A percentile compares a stretch with the other conserved stretches of the same genome.
Evolutionary conservation across 2,329 filamentous ascomycete species (phyloP).

Genomic region (Sporothrix inflata): DNA sequence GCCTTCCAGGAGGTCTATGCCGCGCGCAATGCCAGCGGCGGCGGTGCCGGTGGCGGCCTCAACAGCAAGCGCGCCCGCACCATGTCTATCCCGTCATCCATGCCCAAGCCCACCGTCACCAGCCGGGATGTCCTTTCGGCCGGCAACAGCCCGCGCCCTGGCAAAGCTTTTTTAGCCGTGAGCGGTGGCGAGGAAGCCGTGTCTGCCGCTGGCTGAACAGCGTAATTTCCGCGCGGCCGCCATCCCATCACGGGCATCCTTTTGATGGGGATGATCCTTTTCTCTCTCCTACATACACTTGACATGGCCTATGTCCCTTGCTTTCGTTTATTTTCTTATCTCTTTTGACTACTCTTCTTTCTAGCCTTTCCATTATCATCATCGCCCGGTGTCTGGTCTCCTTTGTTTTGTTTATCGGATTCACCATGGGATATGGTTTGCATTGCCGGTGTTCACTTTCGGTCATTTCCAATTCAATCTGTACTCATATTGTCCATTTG

Average conservation of each 20-base stretch:
- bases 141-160: slow-evolving; percentile 24
- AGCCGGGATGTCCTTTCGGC: background rate
- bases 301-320: background rate
- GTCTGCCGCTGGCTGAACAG: slow-evolving; percentile 25
- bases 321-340: background rate
- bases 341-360: background rate
- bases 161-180: slow-evolving; percentile 31
- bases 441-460: slow-evolving; percentile 21
- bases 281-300: background rate
- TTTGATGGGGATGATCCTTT: background rate
- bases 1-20: slow-evolving; percentile 30
- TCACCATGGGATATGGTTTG: background rate
- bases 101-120: slow-evolving; percentile 28
- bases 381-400: background rate
- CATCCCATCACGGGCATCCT: background rate
- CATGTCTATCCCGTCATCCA: slow-evolving; percentile 32
- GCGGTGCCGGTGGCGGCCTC: background rate
- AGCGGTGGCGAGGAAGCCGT: slow-evolving; percentile 26
- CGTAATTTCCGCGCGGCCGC: background rate
- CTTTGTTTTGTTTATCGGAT: background rate
- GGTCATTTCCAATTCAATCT: background rate
- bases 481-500: background rate
- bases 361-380: background rate
- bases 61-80: slow-evolving; percentile 30
- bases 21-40: background rate